Base-by-base conservation (phyloP, 306 rosid genomes). In the Vigna angularis region DNA sequence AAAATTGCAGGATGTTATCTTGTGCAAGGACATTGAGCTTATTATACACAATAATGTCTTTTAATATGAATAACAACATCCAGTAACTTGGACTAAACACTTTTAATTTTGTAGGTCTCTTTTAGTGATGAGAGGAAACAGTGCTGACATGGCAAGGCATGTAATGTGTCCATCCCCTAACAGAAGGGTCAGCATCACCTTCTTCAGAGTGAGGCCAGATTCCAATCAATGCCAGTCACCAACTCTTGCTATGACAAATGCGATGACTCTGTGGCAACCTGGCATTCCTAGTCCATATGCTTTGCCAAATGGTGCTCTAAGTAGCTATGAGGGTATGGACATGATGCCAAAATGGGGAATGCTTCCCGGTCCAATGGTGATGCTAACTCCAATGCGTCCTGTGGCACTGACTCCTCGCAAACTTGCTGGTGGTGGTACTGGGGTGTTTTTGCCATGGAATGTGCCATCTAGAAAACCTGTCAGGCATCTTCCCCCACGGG, bases 141-240 rank as follows among this genome's bases (percentile, higher is more conserved):
- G 99, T 73, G 91, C 93, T 57, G 99, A 96, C 83, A 93, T 86
- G 92, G 97, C 99, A 44, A 87, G 98, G 70, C 99, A 96, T n/a
- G 99, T 96, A 68, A 96, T 93, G 91, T 93, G 97, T 76, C 96
- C 97, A 18, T 91, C 94, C 55, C 90, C 93, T 13, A 80, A 70
- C 83, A 82, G 86, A 83, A 88, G 99, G 91, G 89, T 83, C 18
- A 91, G 91, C 92, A 84, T 96, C 76, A 86, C 94, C 48, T 89
- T 96, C 91, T 91, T 96, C 45, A 83, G 91, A 72, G 91, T 91
- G 75, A 84, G 91, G 69, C 93, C 87, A 66, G 96, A 86, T 64
- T 83, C 93, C 22, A 86, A 85, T 55, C 97, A 90, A 73, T 78
- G 75, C 78, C 99, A 85, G 61, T 72, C 96, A 57, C 84, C 96